These are phyloP conservation scores for Pigoraptor vietnamica DNA, from an alignment of 78 protist species.

Conservation along the genomic window DNA sequence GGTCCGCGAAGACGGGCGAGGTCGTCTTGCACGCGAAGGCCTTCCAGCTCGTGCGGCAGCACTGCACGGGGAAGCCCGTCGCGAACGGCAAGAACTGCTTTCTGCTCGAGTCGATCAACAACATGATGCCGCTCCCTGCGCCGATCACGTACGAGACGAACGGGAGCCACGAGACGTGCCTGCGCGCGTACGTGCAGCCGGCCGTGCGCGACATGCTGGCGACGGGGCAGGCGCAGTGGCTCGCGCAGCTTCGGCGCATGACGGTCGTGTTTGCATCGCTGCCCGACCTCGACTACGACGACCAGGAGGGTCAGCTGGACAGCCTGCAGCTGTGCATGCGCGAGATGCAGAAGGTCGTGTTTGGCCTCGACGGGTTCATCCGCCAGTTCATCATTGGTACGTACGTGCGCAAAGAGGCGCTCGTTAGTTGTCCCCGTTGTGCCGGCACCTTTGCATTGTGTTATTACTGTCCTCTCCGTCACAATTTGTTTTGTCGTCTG, in stretches of 20 bases:
- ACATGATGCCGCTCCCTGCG: background rate
- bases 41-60: background rate
- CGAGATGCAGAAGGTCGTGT: background rate
- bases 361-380: background rate
- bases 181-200: background rate
- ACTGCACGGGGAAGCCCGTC: background rate
- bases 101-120: background rate
- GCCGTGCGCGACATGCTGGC: background rate
- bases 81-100: background rate
- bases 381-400: slow-evolving; percentile 15
- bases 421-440: background rate
- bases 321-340: background rate
- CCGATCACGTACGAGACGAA: background rate
- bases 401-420: background rate
- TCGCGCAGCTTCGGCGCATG: slow-evolving; percentile 58
- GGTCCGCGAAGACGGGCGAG: slow-evolving; percentile 63
- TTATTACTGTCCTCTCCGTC: too few species aligned
- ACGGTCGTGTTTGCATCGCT: slow-evolving; percentile 48
- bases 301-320: background rate
- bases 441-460: too few species aligned
- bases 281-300: background rate
- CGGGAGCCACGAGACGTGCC: background rate
- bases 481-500: too few species aligned
- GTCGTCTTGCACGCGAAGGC: slow-evolving; percentile 19
- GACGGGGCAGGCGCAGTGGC: slow-evolving; percentile 43